Evolutionary conservation across 1,284 basidiomycete genomes (phyloP), one percentile per base, ranked within the genome.

Genomic region (Agroathelia rolfsii): DNA sequence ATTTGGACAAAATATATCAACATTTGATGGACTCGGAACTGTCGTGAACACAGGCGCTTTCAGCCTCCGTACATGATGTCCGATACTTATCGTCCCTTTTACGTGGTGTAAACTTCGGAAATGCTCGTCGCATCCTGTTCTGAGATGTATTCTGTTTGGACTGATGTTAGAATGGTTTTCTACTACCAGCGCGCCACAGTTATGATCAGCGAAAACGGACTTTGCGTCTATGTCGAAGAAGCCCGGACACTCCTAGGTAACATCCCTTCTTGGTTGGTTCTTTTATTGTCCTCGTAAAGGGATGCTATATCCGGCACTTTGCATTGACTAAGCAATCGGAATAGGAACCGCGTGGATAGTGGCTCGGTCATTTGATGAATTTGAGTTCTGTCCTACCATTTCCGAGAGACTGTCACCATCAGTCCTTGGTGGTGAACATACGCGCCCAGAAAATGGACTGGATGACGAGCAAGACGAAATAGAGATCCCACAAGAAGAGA

Each of bases 211-310:
- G 60, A 69, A 24, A 64, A 67, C 19, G 90, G 88, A 1, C 58
- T 95, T 40, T 73, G 75, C n/a, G 70, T 94, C 18, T 72, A 75
- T n/a, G 88, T 89, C 7, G 88, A 95, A 58, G 86, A 93, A 50
- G 76, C 83, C 4, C 70, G 79, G 28, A 77, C 80, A 1, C 60
- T 93, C 5, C 63, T 82, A 28, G 86, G 86, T 84, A 52, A 43
- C 66, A 43, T 42, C 39, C 5, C 36, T 41, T 14, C 40, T 30
- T 30, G 22, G 23, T 26, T 23, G 28, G 24, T 35, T 12, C 17
- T 7, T 15, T 7, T 16, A 17, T n/a, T 3, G 24, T 34, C n/a
- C 6, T n/a, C 12, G 30, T 18, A 13, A 15, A 13, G 28, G 15
- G 15, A 20, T 26, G 12, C 9, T 24, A 18, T 28, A 14, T 21